Evolutionary conservation across 371 early-diverging fungal species (phyloP).

Genomic region (Fennellomyces sp.): DNA sequence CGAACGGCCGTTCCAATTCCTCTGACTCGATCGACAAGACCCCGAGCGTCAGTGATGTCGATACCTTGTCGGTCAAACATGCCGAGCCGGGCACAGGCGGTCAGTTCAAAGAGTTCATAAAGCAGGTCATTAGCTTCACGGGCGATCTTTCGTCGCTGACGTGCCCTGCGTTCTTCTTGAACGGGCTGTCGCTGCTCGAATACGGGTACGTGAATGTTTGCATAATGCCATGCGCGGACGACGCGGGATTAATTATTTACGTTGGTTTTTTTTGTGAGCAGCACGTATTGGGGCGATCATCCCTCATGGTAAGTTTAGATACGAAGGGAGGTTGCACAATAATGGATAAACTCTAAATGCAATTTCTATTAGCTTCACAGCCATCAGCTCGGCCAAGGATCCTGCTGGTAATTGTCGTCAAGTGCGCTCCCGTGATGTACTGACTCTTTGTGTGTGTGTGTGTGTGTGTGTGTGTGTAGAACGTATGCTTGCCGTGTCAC

Average conservation of each 20-base stretch:
- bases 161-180: slow-evolving; percentile 79
- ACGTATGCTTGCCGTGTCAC: slow-evolving; percentile 68
- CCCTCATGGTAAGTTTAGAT: slow-evolving; percentile 29
- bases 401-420: slow-evolving; percentile 46
- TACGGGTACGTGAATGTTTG: slow-evolving; percentile 61
- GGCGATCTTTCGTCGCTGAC: slow-evolving; percentile 81
- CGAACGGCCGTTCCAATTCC: slow-evolving; percentile 9
- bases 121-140: slow-evolving; percentile 73
- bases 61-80: slow-evolving; percentile 42
- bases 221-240: neutral
- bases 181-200: slow-evolving; percentile 75
- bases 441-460: no score
- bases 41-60: slow-evolving; percentile 40
- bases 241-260: slow-evolving; percentile 2
- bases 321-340: neutral
- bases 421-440: no score
- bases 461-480: slow-evolving; percentile 40
- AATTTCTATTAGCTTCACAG: slow-evolving; percentile 28
- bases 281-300: slow-evolving; percentile 45
- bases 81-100: slow-evolving; percentile 39
- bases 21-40: slow-evolving; percentile 20
- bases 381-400: slow-evolving; percentile 46
- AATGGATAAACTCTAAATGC: neutral
- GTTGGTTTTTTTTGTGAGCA: slow-evolving; percentile 11
- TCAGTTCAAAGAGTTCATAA: slow-evolving; percentile 58